Percentiles rank a stretch among this genome's conserved stretches.
These are phyloP conservation scores for Wickerhamomyces sydowiorum DNA, from an alignment of 805 yeast genomes.

Conservation along the genomic window DNA sequence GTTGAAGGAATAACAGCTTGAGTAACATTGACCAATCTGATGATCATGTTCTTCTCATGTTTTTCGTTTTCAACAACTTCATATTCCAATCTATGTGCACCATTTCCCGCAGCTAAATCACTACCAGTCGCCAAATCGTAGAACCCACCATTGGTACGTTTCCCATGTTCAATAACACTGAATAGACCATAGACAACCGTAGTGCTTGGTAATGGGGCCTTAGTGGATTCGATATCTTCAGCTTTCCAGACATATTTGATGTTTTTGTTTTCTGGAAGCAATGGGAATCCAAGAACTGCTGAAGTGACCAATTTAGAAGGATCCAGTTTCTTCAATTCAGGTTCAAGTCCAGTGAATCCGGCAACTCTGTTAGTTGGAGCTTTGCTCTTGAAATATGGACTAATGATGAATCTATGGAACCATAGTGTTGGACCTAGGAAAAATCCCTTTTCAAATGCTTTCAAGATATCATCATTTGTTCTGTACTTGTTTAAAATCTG, in stretches of 20 bases:
- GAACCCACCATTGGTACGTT: constrained; percentile 16
- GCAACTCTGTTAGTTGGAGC: constrained; percentile 10
- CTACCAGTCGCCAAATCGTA: constrained; percentile 15
- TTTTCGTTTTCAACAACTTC: constrained; percentile 7
- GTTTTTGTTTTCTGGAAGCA: constrained; percentile 10
- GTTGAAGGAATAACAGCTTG: constrained; percentile 2
- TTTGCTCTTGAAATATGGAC: constrained; percentile 12
- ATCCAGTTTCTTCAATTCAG: constrained; percentile 10
- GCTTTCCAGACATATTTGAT: constrained; percentile 15
- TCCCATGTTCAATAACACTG: constrained; percentile 12
- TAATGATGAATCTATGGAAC: constrained; percentile 16
- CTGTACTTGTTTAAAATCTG: constrained; percentile 13
- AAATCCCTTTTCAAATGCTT: constrained; percentile 15
- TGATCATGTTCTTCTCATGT: constrained; percentile 11
- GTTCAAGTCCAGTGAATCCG: constrained; percentile 15
- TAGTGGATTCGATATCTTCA: constrained; percentile 8
- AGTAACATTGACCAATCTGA: constrained; percentile 16
- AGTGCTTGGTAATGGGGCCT: constrained; percentile 8
- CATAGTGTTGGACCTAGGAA: constrained; percentile 18
- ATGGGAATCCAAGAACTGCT: constrained; percentile 4
- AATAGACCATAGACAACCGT: constrained; percentile 19
- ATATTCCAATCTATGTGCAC: constrained; percentile 19
- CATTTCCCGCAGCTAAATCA: constrained; percentile 8
- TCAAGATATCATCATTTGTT: constrained; percentile 17
- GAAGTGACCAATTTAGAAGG: constrained; percentile 5